phyloP scores from a whole-genome alignment of 306 rosid species.

The Urtica urens region DNA sequence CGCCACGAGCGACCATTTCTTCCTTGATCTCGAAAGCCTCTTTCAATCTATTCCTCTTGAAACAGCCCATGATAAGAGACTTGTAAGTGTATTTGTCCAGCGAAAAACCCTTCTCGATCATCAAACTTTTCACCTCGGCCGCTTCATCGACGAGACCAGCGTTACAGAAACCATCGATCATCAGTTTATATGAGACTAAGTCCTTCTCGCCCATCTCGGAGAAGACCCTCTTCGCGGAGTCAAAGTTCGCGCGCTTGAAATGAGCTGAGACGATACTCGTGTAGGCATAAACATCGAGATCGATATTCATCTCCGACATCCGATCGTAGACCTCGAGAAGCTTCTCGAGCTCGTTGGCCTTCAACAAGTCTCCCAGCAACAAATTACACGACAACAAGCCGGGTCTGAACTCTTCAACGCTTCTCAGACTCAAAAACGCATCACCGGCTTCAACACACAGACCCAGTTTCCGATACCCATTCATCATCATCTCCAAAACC shows the following conservation, averaged over 20 bases:
- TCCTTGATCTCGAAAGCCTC: constrained; percentile 31
- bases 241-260: constrained; percentile 27
- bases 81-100: constrained; percentile 26
- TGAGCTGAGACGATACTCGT: constrained; percentile 34
- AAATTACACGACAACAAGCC: constrained; percentile 27
- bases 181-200: constrained; percentile 20
- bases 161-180: constrained; percentile 30
- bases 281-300: constrained; percentile 33
- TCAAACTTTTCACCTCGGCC: constrained; percentile 14
- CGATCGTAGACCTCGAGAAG: constrained; percentile 37
- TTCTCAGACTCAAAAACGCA: constrained; percentile 25
- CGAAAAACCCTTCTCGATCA: constrained; percentile 27
- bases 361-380: constrained; percentile 35
- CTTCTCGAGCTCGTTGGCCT: constrained; percentile 21
- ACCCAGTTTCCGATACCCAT: constrained; percentile 25
- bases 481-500: constrained; percentile 34
- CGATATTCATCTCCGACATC: constrained; percentile 27
- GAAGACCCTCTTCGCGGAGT: constrained; percentile 23
- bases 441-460: constrained; percentile 29
- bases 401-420: constrained; percentile 23
- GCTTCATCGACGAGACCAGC: constrained; percentile 27
- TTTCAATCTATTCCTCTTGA: constrained; percentile 24
- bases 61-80: constrained; percentile 26
- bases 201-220: constrained; percentile 38
- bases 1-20: constrained; percentile 25